Conservation (phyloP, 352 stramenopile species). For the Phytophthora tubulina region DNA sequence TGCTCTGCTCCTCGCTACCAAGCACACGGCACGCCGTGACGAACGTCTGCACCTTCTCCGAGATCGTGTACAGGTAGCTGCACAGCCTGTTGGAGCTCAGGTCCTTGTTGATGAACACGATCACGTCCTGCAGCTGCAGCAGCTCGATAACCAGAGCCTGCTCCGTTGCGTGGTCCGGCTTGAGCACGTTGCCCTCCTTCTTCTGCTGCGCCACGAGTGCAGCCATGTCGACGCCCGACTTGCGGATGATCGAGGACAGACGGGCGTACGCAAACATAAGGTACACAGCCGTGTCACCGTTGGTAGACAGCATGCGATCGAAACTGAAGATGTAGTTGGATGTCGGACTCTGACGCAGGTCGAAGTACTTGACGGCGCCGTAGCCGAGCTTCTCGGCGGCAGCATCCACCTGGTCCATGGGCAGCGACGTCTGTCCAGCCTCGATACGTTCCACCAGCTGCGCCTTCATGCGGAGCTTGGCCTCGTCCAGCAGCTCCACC, state of each 20-base stretch:
- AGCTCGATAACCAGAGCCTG: constrained; percentile 95
- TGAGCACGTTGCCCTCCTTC: constrained; percentile 60
- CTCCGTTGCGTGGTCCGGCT: constrained; percentile 87
- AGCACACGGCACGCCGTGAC: constrained; percentile 98
- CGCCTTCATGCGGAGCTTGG: constrained; percentile 95
- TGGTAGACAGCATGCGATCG: constrained; percentile 99
- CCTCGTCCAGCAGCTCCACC: constrained; percentile 99
- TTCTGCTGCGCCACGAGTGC: constrained; percentile 61
- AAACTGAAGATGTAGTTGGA: constrained; percentile 99
- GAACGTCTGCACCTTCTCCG: constrained; percentile 98
- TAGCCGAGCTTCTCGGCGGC: constrained; percentile 98
- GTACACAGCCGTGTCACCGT: constrained; percentile 99
- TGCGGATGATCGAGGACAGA: constrained; percentile 97
- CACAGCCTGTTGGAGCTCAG: constrained; percentile 98
- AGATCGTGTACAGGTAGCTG: constrained; percentile 98
- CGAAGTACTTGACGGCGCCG: constrained; percentile 99
- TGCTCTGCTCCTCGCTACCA: constrained; percentile 94
- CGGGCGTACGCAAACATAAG: constrained; percentile 99
- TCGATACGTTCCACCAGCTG: constrained; percentile 94
- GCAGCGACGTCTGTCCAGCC: constrained; percentile 89
- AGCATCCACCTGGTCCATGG: constrained; percentile 93
- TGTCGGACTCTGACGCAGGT: constrained; percentile 97
- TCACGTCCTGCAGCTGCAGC: constrained; percentile 96
- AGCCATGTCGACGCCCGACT: constrained; percentile 91
- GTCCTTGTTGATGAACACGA: constrained; percentile 95